Evolutionary conservation across 1,284 basidiomycete genomes (phyloP).

Genomic region (Flammula alnicola): DNA sequence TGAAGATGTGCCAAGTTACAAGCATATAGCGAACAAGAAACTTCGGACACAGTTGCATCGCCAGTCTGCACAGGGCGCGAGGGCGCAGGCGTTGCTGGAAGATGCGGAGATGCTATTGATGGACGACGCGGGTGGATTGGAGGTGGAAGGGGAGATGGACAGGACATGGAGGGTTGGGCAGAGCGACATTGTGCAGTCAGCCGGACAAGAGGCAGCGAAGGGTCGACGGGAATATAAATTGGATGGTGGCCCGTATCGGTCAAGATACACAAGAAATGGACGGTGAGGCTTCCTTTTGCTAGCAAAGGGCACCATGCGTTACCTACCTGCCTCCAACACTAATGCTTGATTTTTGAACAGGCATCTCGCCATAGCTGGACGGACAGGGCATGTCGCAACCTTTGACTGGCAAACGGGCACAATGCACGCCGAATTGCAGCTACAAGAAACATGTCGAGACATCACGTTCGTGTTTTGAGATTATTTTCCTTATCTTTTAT

Average conservation of each 20-base stretch:
- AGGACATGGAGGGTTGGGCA: conserved; percentile 90
- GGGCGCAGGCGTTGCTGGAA: conserved; percentile 60
- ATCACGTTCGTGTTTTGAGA: conserved; percentile 67
- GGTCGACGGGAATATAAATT: conserved; percentile 84
- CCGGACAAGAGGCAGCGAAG: conserved; percentile 75
- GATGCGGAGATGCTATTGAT: conserved; percentile 70
- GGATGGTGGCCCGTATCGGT: conserved; percentile 86
- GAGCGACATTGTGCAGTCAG: conserved; percentile 71
- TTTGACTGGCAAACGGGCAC: conserved; percentile 95
- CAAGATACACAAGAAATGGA: conserved; percentile 90
- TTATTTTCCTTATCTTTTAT: conserved; percentile 10
- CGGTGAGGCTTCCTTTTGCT: conserved; percentile 56
- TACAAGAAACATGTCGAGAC: conserved; percentile 89
- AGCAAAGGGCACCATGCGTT: too few relatives aligned
- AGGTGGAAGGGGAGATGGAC: conserved; percentile 81
- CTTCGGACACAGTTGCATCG: conserved; percentile 71
- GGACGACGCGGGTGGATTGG: conserved; percentile 71
- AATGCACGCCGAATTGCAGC: conserved; percentile 87
- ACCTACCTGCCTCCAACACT: too few relatives aligned
- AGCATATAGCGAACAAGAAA: conserved; percentile 77
- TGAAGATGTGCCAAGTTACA: conserved; percentile 49
- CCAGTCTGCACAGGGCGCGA: conserved; percentile 59
- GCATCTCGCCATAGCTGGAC: conserved; percentile 84
- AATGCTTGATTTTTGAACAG: conserved; percentile 41
- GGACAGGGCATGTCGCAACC: conserved; percentile 88